Percentiles rank a stretch among this genome's conserved stretches.
Conservation (phyloP, 2,329 filamentous ascomycete species). For the Pezicula rhizophila region DNA sequence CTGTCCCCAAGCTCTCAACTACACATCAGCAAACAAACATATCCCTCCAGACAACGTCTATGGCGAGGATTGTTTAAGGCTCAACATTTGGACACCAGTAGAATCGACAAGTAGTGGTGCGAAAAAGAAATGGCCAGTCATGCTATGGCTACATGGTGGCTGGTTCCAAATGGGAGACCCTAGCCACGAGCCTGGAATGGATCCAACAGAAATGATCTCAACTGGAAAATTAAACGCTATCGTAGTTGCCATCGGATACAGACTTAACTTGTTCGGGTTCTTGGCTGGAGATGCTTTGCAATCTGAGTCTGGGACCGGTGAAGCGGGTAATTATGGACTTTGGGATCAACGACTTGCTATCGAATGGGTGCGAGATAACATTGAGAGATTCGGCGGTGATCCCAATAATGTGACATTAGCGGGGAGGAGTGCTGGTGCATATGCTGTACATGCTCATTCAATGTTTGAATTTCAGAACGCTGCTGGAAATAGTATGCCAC, state of each 20-base stretch:
- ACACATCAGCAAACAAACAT: conserved; percentile 16
- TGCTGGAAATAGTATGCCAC: neutral
- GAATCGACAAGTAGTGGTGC: neutral
- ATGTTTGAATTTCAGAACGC: conserved; percentile 29
- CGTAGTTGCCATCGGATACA: conserved; percentile 41
- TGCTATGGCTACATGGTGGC: conserved; percentile 39
- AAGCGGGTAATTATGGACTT: conserved; percentile 33
- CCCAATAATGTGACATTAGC: conserved; percentile 37
- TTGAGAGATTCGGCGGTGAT: conserved; percentile 35
- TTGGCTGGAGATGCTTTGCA: conserved; percentile 33
- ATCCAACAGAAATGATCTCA: conserved; percentile 27
- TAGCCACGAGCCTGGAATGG: conserved; percentile 33
- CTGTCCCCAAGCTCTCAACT: conserved; percentile 32
- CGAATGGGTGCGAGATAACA: conserved; percentile 44
- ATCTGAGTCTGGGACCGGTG: conserved; percentile 25
- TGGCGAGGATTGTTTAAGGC: conserved; percentile 42
- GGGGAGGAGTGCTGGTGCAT: conserved; percentile 38
- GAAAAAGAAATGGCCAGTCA: conserved; percentile 10
- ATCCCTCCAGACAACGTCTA: conserved; percentile 22
- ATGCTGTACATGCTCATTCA: conserved; percentile 36
- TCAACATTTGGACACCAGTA: conserved; percentile 43
- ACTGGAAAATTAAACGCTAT: conserved; percentile 16
- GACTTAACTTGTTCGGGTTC: conserved; percentile 43
- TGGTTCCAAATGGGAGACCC: conserved; percentile 43
- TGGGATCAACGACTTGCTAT: conserved; percentile 44